phyloP scores from a whole-genome alignment of 306 rosid species.

The Cucurbita moschata region DNA sequence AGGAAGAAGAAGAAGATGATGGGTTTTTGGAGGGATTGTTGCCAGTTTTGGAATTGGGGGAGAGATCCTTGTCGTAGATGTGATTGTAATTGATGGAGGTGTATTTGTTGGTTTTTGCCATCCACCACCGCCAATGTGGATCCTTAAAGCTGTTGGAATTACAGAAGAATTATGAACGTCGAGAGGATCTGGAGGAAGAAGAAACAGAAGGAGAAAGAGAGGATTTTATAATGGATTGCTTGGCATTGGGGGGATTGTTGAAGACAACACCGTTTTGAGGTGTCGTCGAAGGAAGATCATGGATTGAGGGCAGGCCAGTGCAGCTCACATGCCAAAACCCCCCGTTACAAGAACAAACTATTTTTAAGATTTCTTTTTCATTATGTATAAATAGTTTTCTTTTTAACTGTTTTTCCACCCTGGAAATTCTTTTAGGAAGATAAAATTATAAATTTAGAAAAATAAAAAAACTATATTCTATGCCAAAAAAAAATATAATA shows the following conservation, averaged over 20 bases:
- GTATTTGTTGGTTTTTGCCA: conserved; percentile 77
- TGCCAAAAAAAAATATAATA: too few species aligned
- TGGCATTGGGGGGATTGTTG: background rate
- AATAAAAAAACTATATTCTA: too few species aligned
- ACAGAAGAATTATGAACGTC: background rate
- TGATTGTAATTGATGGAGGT: conserved; percentile 66
- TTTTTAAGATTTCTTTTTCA: background rate
- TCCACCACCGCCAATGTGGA: conserved; percentile 27
- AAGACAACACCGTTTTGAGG: background rate
- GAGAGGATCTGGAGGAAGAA: background rate
- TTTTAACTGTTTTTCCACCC: too few species aligned
- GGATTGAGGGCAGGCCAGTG: background rate
- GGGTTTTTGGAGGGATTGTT: conserved; percentile 16
- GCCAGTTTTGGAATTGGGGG: conserved; percentile 11
- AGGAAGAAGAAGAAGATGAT: conserved; percentile 12
- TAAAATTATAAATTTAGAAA: too few species aligned
- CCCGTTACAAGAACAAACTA: background rate
- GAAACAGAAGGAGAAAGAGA: background rate
- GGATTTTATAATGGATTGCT: background rate
- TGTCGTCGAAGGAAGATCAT: background rate
- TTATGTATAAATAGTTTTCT: too few species aligned
- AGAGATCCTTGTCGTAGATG: conserved; percentile 43
- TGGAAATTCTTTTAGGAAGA: too few species aligned
- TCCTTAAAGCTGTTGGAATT: background rate
- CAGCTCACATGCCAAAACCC: too few species aligned